Percentiles rank a stretch among this genome's conserved stretches.
phyloP scores from a whole-genome alignment of 345 rosid genomes.

The Streptanthus diversifolius region DNA sequence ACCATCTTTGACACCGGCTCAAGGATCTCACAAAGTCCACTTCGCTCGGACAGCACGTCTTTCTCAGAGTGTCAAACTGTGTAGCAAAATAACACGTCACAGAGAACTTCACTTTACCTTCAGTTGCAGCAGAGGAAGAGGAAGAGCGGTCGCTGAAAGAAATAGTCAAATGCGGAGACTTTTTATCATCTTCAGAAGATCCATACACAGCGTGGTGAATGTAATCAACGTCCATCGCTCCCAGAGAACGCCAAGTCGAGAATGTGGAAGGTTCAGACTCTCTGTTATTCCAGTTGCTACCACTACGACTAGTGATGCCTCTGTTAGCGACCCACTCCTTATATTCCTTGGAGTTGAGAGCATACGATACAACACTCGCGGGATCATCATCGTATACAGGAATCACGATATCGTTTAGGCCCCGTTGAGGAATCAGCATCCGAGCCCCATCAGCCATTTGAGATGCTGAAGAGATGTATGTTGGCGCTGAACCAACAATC shows the following conservation, averaged over 20 bases:
- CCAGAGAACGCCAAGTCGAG: conserved; percentile 65
- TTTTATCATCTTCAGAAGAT: conserved; percentile 56
- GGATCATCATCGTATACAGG: conserved; percentile 95
- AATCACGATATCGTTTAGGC: conserved; percentile 54
- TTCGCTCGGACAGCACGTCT: conserved; percentile 74
- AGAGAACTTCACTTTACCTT: conserved; percentile 73
- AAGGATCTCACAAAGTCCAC: conserved; percentile 80
- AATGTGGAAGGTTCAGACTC: conserved; percentile 46
- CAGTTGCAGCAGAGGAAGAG: conserved; percentile 40
- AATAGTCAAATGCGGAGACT: conserved; percentile 72
- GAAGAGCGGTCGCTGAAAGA: conserved; percentile 64
- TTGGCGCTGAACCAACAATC: conserved; percentile 44
- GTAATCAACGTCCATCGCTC: conserved; percentile 59
- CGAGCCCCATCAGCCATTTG: conserved; percentile 73
- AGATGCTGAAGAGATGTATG: conserved; percentile 59
- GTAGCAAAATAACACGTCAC: conserved; percentile 86
- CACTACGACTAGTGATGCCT: conserved; percentile 35
- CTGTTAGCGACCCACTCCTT: conserved; percentile 61
- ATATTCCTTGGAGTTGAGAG: conserved; percentile 76
- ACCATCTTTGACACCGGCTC: conserved; percentile 89
- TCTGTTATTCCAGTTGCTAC: conserved; percentile 35
- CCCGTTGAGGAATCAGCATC: conserved; percentile 60
- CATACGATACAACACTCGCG: conserved; percentile 82
- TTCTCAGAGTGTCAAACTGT: conserved; percentile 77
- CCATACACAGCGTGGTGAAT: conserved; percentile 49